A percentile compares a stretch with the other conserved stretches of the same genome.
Evolutionary conservation across 768 basidiomycete species (phyloP).

Genomic region (Russula ochroleuca): DNA sequence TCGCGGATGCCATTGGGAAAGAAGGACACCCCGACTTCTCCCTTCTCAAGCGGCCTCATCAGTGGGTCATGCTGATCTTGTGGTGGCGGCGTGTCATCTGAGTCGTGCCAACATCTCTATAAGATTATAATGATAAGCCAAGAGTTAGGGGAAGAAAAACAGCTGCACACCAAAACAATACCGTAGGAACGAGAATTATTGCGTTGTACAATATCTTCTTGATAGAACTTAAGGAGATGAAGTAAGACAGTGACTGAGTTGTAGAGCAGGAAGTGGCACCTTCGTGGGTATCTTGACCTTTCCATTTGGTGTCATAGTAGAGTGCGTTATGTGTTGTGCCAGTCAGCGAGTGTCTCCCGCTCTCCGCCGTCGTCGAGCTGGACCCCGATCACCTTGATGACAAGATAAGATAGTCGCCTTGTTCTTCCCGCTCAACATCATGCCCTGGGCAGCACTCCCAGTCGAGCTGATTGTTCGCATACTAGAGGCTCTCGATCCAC

Average conservation of each 20-base stretch:
- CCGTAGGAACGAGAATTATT: slow-evolving; percentile 42
- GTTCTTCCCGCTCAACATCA: background rate
- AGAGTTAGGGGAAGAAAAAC: slow-evolving; percentile 2
- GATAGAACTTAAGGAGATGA: slow-evolving; percentile 36
- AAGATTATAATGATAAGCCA: slow-evolving; percentile 16
- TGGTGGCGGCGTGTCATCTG: slow-evolving; percentile 58
- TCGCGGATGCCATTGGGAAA: slow-evolving; percentile 51
- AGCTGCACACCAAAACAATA: slow-evolving; percentile 56
- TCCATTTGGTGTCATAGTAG: slow-evolving; percentile 33
- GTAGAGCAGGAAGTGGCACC: slow-evolving; percentile 27
- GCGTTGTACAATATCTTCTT: slow-evolving; percentile 40
- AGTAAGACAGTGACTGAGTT: background rate
- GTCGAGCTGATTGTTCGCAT: slow-evolving; percentile 16
- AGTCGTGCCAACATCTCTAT: slow-evolving; percentile 87
- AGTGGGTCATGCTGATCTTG: slow-evolving; percentile 57
- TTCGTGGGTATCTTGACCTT: slow-evolving; percentile 34
- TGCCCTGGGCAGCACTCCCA: slow-evolving; percentile 8
- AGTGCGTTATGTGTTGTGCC: background rate
- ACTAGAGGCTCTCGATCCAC: slow-evolving; percentile 7
- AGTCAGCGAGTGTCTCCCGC: background rate
- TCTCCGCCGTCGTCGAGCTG: background rate
- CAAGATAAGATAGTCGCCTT: slow-evolving; percentile 18
- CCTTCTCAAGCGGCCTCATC: slow-evolving; percentile 66
- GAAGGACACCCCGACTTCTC: slow-evolving; percentile 82
- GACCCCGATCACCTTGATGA: slow-evolving; percentile 24